These are phyloP conservation scores for Zopfochytrium polystomum DNA, from an alignment of 371 early-diverging fungal genomes.

Conservation along the genomic window DNA sequence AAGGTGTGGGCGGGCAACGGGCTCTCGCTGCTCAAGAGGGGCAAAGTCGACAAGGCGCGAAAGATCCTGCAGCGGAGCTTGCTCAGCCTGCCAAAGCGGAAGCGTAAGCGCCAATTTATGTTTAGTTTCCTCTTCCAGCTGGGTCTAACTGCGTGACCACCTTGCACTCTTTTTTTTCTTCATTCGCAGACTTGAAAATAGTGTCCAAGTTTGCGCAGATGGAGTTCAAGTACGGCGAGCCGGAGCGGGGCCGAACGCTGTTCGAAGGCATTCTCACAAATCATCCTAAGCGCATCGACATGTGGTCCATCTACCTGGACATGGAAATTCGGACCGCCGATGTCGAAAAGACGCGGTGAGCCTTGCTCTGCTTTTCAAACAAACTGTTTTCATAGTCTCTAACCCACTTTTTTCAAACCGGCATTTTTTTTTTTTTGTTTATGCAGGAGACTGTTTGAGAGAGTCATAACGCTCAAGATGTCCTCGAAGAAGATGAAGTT, in stretches of 20 bases:
- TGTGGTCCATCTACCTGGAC: constrained; percentile 94
- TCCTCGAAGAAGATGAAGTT: constrained; percentile 97
- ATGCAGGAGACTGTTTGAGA: constrained; percentile 80
- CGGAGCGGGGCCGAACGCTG: constrained; percentile 92
- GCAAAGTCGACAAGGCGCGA: constrained; percentile 72
- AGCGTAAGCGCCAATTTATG: constrained; percentile 57
- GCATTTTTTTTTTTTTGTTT: constrained; percentile 14
- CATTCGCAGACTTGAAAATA: constrained; percentile 61
- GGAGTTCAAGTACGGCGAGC: constrained; percentile 91
- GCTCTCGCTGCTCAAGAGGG: constrained; percentile 67
- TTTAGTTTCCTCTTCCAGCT: constrained; percentile 6
- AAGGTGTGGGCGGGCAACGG: constrained; percentile 89
- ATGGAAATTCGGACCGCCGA: constrained; percentile 84
- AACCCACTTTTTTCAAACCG: background rate
- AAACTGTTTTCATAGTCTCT: background rate
- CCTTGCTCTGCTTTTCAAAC: background rate
- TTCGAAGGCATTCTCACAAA: constrained; percentile 90
- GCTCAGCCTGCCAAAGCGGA: constrained; percentile 81
- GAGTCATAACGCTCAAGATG: constrained; percentile 77
- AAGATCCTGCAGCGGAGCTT: constrained; percentile 73
- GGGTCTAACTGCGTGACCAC: constrained; percentile 17
- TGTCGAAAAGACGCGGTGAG: constrained; percentile 62
- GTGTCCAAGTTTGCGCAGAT: constrained; percentile 89
- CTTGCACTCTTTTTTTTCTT: constrained; percentile 11
- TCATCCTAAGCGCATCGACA: constrained; percentile 89